Conservation (phyloP, 129 eudicot genomes). For the Arctium lappa region DNA sequence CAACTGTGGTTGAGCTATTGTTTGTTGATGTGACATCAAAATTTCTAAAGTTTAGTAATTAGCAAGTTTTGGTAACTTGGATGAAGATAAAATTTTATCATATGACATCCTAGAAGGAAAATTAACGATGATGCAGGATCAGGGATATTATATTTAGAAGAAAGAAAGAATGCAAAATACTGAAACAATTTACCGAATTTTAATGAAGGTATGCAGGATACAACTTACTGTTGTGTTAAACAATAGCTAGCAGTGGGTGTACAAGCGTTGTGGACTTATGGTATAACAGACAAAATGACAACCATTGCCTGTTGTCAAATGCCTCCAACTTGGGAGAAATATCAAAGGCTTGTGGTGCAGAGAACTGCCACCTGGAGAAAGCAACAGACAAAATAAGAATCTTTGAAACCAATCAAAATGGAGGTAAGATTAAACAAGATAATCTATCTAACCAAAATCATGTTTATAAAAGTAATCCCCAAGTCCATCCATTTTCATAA, state of each 20-base stretch:
- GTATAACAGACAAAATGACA: background rate
- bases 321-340: background rate
- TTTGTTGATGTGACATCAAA: background rate
- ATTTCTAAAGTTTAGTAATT: background rate
- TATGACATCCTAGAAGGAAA: background rate
- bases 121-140: background rate
- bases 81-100: background rate
- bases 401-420: background rate
- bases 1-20: background rate
- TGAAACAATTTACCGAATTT: background rate
- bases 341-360: background rate
- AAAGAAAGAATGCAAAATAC: background rate
- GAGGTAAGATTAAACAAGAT: background rate
- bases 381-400: background rate
- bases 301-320: background rate
- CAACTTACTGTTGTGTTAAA: background rate
- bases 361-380: background rate
- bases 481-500: background rate
- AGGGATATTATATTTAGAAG: background rate
- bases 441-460: background rate
- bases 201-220: background rate
- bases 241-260: background rate
- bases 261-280: background rate
- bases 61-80: background rate
- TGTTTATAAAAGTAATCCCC: background rate